Percentiles rank a stretch among this genome's conserved stretches.
phyloP scores from a whole-genome alignment of 306 rosid species.

The Trifolium fragiferum region DNA sequence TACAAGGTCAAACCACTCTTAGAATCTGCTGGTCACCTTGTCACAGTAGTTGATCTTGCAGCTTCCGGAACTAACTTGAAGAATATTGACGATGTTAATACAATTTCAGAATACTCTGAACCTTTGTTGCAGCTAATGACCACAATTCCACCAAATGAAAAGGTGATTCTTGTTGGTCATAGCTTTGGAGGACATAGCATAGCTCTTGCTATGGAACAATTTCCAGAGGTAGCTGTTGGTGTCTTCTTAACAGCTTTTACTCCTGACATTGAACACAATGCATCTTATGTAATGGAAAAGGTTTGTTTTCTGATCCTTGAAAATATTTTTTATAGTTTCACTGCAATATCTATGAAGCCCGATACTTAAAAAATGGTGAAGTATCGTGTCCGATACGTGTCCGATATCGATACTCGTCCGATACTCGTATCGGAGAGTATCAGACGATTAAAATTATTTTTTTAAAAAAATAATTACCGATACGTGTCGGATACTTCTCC shows the following conservation, averaged over 20 bases:
- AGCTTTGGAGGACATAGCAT: conserved; percentile 72
- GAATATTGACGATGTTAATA: conserved; percentile 53
- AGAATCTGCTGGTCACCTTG: conserved; percentile 62
- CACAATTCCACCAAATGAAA: conserved; percentile 49
- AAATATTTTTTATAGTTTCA: neutral
- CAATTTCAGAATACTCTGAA: conserved; percentile 50
- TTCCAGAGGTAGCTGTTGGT: conserved; percentile 54
- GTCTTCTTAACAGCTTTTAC: conserved; percentile 67
- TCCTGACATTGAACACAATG: conserved; percentile 60
- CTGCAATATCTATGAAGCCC: too few species aligned
- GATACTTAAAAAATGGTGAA: too few species aligned
- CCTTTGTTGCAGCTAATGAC: conserved; percentile 62
- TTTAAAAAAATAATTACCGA: too few species aligned
- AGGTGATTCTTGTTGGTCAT: conserved; percentile 75
- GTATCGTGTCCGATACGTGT: too few species aligned
- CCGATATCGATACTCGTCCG: too few species aligned
- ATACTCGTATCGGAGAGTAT: too few species aligned
- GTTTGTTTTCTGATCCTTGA: conserved; percentile 35
- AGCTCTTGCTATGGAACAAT: conserved; percentile 69
- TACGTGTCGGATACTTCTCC: too few species aligned
- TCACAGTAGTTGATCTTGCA: conserved; percentile 57
- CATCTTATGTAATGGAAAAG: conserved; percentile 61
- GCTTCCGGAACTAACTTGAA: conserved; percentile 60
- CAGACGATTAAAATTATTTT: too few species aligned
- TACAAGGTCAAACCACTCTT: conserved; percentile 66